A percentile compares a stretch with the other conserved stretches of the same genome.
phyloP scores from a whole-genome alignment of 306 rosid species.

The Dryas drummondii region DNA sequence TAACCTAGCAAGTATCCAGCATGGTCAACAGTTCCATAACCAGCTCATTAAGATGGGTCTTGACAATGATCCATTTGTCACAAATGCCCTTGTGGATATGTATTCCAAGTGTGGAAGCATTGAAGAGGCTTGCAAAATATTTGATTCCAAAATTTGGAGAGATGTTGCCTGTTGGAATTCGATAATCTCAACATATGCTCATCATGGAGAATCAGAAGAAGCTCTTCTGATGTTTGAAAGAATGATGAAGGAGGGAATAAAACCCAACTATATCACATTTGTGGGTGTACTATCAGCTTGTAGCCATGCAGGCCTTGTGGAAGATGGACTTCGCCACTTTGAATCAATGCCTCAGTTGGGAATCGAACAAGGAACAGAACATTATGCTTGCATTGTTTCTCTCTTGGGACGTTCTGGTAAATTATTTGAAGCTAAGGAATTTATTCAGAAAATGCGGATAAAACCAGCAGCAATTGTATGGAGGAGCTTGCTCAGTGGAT shows the following conservation, averaged over 20 bases:
- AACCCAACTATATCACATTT: constrained; percentile 75
- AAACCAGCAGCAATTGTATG: constrained; percentile 74
- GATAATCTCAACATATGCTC: constrained; percentile 79
- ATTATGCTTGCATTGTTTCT: constrained; percentile 85
- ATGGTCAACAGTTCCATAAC: constrained; percentile 79
- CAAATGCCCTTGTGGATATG: constrained; percentile 80
- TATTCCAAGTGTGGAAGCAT: constrained; percentile 83
- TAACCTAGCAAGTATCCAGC: constrained; percentile 66
- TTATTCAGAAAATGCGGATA: constrained; percentile 68
- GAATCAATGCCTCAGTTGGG: constrained; percentile 58
- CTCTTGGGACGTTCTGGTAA: constrained; percentile 75
- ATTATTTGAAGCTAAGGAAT: constrained; percentile 62
- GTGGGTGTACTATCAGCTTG: constrained; percentile 82
- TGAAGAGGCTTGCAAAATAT: constrained; percentile 57
- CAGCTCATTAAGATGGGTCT: constrained; percentile 76
- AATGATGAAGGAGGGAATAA: constrained; percentile 50
- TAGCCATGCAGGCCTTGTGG: constrained; percentile 79
- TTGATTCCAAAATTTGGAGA: constrained; percentile 42
- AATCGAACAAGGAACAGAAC: constrained; percentile 72
- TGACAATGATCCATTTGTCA: constrained; percentile 62
- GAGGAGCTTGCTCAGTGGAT: constrained; percentile 91
- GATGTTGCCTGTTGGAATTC: constrained; percentile 92
- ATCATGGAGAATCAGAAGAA: constrained; percentile 72
- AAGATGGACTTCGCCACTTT: constrained; percentile 64
- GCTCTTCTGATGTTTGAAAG: constrained; percentile 59